These are phyloP conservation scores for Globisporangium recalcitrans DNA, from an alignment of 352 stramenopile species.

Conservation along the genomic window DNA sequence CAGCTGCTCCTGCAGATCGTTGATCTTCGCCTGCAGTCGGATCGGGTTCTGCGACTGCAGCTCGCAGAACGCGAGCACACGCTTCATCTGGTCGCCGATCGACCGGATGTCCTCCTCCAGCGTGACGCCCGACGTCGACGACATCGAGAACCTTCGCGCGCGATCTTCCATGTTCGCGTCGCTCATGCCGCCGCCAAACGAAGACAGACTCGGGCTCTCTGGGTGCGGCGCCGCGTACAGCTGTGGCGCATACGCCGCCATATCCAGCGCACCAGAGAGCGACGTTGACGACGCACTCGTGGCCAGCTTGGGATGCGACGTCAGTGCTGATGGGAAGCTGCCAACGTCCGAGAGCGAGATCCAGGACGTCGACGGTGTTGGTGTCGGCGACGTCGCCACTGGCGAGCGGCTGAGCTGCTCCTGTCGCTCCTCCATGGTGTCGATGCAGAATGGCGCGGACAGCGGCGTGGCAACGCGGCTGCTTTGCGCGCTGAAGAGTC, in stretches of 20 bases:
- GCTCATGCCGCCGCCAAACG: slow-evolving; percentile 6
- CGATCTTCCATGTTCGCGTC: slow-evolving; percentile 8
- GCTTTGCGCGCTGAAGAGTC: neutral
- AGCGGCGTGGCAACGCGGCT: neutral
- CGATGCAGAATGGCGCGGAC: neutral
- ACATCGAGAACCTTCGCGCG: slow-evolving; percentile 35
- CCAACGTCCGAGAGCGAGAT: slow-evolving; percentile 18
- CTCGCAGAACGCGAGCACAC: slow-evolving; percentile 76
- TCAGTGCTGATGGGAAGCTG: neutral
- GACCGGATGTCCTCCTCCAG: slow-evolving; percentile 73
- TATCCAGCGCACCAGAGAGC: slow-evolving; percentile 7
- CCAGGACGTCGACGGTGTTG: slow-evolving; percentile 14
- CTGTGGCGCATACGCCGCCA: slow-evolving; percentile 12
- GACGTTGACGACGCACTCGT: slow-evolving; percentile 15
- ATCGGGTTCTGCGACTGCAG: slow-evolving; percentile 64
- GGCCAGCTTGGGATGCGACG: slow-evolving; percentile 2
- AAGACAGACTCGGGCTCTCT: slow-evolving; percentile 2
- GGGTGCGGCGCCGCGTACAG: neutral
- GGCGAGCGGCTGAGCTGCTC: neutral
- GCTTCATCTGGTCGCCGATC: slow-evolving; percentile 79
- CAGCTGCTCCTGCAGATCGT: slow-evolving; percentile 74
- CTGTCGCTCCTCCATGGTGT: slow-evolving; percentile 2
- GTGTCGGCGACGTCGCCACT: neutral
- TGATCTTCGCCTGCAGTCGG: slow-evolving; percentile 70
- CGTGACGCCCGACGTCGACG: slow-evolving; percentile 38